These are phyloP conservation scores for Yarrowia deformans DNA, from an alignment of 805 yeast species.

Conservation along the genomic window DNA sequence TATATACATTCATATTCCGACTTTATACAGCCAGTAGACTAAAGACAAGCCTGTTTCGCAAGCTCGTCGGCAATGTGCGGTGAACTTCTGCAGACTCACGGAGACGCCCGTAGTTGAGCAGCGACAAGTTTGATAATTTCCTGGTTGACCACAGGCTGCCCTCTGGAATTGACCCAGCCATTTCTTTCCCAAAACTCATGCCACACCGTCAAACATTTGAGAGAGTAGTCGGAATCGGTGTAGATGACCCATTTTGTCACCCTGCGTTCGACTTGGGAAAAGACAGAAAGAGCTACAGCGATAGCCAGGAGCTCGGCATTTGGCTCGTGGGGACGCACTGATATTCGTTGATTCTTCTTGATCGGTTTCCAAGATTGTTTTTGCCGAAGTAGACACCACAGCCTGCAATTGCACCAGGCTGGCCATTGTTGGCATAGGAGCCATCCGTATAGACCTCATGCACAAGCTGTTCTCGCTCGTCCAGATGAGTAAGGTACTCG, in stretches of 20 bases:
- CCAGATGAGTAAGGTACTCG: background rate
- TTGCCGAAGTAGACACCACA: background rate
- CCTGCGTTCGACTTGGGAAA: background rate
- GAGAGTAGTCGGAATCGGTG: background rate
- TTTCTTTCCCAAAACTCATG: background rate
- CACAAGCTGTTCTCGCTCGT: background rate
- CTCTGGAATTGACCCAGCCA: background rate
- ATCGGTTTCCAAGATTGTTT: background rate
- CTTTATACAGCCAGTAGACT: background rate
- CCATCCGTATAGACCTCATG: slow-evolving; percentile 1
- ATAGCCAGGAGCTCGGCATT: background rate
- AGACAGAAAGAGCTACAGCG: background rate
- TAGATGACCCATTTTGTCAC: background rate
- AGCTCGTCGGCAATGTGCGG: background rate
- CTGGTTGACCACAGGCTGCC: background rate
- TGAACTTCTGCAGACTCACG: background rate
- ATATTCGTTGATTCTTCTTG: background rate
- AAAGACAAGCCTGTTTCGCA: background rate
- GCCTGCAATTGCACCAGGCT: background rate
- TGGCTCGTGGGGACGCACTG: background rate
- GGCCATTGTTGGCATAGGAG: background rate
- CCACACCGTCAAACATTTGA: background rate
- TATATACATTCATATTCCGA: background rate
- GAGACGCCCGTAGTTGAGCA: background rate
- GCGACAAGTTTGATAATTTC: background rate